Percentiles rank a stretch among this genome's conserved stretches.
Evolutionary conservation across 78 protist genomes (phyloP).

Genomic region (Cyanophora paradoxa): DNA sequence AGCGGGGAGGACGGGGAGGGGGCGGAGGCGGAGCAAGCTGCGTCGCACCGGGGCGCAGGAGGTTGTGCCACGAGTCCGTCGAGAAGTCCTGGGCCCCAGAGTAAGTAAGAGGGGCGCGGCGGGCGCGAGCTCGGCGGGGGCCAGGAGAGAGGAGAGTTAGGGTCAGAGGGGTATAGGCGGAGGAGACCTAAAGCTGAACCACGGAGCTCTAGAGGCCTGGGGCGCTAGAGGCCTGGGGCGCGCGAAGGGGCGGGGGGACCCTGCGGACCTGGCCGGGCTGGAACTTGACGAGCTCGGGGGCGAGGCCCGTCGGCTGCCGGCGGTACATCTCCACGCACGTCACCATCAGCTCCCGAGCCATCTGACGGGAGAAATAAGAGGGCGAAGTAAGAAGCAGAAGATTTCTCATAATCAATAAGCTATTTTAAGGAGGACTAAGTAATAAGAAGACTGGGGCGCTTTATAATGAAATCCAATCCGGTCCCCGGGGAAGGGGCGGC

Average conservation of each 20-base stretch:
- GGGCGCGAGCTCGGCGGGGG: neutral
- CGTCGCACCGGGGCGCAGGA: slow-evolving; percentile 36
- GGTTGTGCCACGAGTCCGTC: neutral
- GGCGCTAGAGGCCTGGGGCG: neutral
- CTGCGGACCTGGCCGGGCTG: neutral
- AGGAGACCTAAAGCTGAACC: neutral
- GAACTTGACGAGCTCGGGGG: slow-evolving; percentile 44
- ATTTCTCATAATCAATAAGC: too few species aligned
- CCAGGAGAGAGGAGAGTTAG: neutral
- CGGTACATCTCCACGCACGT: slow-evolving; percentile 46
- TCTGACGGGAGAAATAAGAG: too few species aligned
- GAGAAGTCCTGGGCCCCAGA: too few species aligned
- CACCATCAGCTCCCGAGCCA: slow-evolving; percentile 17
- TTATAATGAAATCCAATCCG: too few species aligned
- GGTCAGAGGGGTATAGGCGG: neutral
- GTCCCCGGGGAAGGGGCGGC: too few species aligned
- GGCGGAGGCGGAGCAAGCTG: too few species aligned
- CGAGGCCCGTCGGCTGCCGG: slow-evolving; percentile 26
- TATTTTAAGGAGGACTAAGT: too few species aligned
- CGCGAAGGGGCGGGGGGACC: too few species aligned
- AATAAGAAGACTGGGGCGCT: too few species aligned
- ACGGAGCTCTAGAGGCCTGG: neutral
- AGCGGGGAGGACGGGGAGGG: too few species aligned
- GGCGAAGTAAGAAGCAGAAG: too few species aligned
- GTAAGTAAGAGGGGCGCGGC: neutral